phyloP scores from a whole-genome alignment of 441 rosid species.

The Capsella rubella region DNA sequence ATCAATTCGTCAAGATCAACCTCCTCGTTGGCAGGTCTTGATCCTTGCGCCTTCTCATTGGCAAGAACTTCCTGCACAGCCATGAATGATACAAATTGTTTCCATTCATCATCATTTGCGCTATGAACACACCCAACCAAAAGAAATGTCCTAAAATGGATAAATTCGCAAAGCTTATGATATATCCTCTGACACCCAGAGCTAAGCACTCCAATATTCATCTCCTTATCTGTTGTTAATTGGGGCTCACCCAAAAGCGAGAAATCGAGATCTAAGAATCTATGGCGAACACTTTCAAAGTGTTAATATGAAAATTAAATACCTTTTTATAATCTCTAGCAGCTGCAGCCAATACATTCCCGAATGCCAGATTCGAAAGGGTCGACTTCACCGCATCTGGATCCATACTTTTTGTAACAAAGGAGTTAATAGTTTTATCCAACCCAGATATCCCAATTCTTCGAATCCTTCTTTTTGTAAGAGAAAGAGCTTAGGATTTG shows the following conservation, averaged over 20 bases:
- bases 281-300: neutral
- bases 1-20: constrained; percentile 91
- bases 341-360: constrained; percentile 92
- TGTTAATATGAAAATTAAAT: neutral
- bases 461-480: neutral
- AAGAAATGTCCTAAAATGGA: no score
- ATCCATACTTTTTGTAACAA: constrained; percentile 58
- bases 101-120: no score
- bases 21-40: constrained; percentile 63
- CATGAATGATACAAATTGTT: neutral
- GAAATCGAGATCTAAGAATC: neutral
- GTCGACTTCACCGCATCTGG: constrained; percentile 87
- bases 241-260: neutral
- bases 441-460: neutral
- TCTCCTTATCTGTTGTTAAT: neutral
- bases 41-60: constrained; percentile 68
- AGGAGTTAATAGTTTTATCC: neutral
- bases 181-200: neutral
- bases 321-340: constrained; percentile 95
- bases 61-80: constrained; percentile 64
- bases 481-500: neutral
- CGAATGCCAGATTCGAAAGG: constrained; percentile 79
- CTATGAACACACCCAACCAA: no score
- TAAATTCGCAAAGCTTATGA: no score
- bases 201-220: neutral